phyloP scores from a whole-genome alignment of 83 land plant species.

The Isoetes engelmannii region DNA sequence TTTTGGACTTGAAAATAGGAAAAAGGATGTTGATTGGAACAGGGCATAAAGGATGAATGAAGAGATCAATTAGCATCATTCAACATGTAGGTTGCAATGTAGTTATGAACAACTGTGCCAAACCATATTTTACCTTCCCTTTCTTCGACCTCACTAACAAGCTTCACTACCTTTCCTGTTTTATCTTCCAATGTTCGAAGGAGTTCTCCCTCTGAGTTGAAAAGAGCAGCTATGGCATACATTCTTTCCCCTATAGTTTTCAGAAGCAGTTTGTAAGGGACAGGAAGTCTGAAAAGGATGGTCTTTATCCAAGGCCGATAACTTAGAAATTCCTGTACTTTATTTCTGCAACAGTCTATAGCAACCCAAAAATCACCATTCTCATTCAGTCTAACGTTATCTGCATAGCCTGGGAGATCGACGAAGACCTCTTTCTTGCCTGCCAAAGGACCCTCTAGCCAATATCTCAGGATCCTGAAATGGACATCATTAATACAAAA shows the following conservation, averaged over 20 bases:
- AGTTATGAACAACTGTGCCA: constrained; percentile 9
- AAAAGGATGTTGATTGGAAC: no score
- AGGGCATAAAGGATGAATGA: no score
- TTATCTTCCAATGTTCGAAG: constrained; percentile 11
- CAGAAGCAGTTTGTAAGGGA: neutral
- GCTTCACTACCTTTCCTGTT: constrained; percentile 5
- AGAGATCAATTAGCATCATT: no score
- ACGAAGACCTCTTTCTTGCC: constrained; percentile 41
- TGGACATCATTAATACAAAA: neutral
- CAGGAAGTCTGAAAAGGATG: constrained; percentile 12
- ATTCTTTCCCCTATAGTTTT: constrained; percentile 7
- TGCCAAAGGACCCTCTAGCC: constrained; percentile 43
- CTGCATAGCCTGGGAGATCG: constrained; percentile 62
- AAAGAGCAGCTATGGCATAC: constrained; percentile 10
- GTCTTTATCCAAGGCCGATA: constrained; percentile 5
- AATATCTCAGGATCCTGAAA: constrained; percentile 49
- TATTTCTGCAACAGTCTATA: constrained; percentile 27
- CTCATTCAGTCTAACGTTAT: constrained; percentile 48
- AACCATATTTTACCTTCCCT: constrained; percentile 8
- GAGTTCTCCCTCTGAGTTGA: constrained; percentile 1
- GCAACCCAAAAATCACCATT: constrained; percentile 63
- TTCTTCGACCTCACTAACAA: constrained; percentile 17
- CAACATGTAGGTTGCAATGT: neutral
- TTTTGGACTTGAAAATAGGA: no score
- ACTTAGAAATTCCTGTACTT: constrained; percentile 8